A percentile compares a stretch with the other conserved stretches of the same genome.
Conservation (phyloP, 139 green algal species). For the Pseudopediastrum boryanum region DNA sequence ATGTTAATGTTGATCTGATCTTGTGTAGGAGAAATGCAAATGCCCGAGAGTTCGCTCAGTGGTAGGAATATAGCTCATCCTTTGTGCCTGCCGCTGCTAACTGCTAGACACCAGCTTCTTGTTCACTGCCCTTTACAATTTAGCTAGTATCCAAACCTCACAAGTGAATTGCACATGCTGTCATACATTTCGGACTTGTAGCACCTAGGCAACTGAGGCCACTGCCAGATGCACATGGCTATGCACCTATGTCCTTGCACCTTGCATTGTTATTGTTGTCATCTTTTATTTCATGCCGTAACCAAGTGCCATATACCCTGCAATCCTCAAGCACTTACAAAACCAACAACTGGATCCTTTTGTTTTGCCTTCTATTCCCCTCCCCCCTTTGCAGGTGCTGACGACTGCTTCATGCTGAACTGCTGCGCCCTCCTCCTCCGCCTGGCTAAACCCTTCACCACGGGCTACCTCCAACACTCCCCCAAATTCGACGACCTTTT, state of each 20-base stretch:
- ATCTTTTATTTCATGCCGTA: not conserved
- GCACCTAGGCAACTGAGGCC: conserved; percentile 10
- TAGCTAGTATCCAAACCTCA: no score
- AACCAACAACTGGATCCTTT: not conserved
- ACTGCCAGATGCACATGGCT: not conserved
- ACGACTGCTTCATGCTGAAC: conserved; percentile 52
- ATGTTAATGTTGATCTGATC: no score
- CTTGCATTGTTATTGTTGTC: not conserved
- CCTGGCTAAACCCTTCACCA: conserved; percentile 53
- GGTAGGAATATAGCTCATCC: no score
- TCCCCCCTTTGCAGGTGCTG: conserved; percentile 37
- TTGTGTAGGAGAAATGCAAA: no score
- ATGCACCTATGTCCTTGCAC: not conserved
- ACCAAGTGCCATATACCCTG: not conserved
- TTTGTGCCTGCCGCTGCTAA: no score
- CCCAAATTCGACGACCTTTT: conserved; percentile 47
- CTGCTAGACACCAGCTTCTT: no score
- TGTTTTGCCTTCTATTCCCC: no score
- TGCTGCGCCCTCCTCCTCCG: conserved; percentile 41
- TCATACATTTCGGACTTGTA: no score
- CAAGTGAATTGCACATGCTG: no score
- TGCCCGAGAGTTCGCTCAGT: no score
- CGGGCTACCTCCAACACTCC: conserved; percentile 41
- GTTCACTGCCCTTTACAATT: no score
- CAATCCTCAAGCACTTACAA: not conserved